These are phyloP conservation scores for Croton setiger DNA, from an alignment of 441 rosid species.

Conservation along the genomic window DNA sequence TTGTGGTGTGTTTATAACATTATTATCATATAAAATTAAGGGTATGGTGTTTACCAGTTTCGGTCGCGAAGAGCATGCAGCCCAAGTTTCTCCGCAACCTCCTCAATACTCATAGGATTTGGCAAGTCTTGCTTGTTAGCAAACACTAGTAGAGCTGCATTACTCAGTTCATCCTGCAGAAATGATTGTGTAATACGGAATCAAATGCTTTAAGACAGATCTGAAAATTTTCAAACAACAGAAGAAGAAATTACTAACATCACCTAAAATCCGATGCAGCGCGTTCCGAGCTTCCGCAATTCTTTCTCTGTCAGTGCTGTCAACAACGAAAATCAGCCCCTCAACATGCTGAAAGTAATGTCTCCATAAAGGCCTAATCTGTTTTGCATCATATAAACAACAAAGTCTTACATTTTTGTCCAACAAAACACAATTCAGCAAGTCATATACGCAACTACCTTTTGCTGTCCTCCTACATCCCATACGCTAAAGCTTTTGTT, in stretches of 20 bases:
- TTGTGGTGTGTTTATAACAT: too few relatives aligned
- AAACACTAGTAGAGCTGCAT: conserved; percentile 55
- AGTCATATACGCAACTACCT: conserved; percentile 35
- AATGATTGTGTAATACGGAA: too few relatives aligned
- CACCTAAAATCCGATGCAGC: conserved; percentile 52
- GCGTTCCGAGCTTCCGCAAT: conserved; percentile 68
- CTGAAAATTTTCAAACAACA: not conserved
- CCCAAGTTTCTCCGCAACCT: conserved; percentile 63
- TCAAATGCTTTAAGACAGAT: too few relatives aligned
- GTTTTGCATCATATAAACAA: conserved; percentile 7
- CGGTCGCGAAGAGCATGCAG: conserved; percentile 45
- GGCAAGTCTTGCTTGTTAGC: conserved; percentile 73
- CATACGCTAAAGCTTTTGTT: conserved; percentile 58
- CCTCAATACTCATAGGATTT: conserved; percentile 41
- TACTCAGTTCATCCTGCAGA: conserved; percentile 52
- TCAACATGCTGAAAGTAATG: conserved; percentile 55
- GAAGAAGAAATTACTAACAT: conserved; percentile 34
- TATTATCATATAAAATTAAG: not conserved
- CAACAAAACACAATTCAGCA: not conserved
- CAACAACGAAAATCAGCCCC: conserved; percentile 69
- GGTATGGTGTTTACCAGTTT: conserved; percentile 35
- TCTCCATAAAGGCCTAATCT: conserved; percentile 78
- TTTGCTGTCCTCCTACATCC: conserved; percentile 82
- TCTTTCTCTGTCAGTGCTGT: conserved; percentile 52
- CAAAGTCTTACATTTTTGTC: not conserved